Evolutionary conservation across 2,329 filamentous ascomycete genomes (phyloP).

Genomic region (Westerdykella aurantiaca): DNA sequence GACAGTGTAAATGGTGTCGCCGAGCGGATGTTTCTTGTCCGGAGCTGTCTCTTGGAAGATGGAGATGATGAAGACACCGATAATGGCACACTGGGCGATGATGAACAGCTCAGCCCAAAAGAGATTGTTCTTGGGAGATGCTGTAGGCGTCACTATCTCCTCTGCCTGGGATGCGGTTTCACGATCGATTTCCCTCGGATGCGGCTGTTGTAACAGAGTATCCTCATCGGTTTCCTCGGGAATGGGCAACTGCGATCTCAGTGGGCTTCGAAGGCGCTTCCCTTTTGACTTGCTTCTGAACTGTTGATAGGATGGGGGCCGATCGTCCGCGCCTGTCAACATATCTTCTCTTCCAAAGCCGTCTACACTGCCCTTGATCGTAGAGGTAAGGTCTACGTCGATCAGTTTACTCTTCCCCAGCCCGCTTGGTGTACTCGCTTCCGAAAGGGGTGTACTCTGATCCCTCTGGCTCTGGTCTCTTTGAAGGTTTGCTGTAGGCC

Average conservation of each 20-base stretch:
- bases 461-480: slow-evolving; percentile 36
- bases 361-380: slow-evolving; percentile 43
- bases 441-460: slow-evolving; percentile 38
- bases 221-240: slow-evolving; percentile 50
- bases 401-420: slow-evolving; percentile 67
- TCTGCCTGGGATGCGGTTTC: slow-evolving; percentile 51
- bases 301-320: slow-evolving; percentile 53
- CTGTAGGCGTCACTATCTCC: slow-evolving; percentile 46
- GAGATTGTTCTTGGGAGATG: slow-evolving; percentile 61
- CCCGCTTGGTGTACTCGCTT: slow-evolving; percentile 41
- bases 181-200: slow-evolving; percentile 38
- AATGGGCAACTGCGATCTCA: slow-evolving; percentile 36
- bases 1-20: slow-evolving; percentile 91
- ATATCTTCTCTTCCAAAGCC: slow-evolving; percentile 31
- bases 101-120: slow-evolving; percentile 91
- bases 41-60: slow-evolving; percentile 80
- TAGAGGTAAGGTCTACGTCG: slow-evolving; percentile 75
- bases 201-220: slow-evolving; percentile 40
- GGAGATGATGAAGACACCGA: slow-evolving; percentile 83
- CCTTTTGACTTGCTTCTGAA: slow-evolving; percentile 45
- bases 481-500: slow-evolving; percentile 30
- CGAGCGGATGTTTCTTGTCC: slow-evolving; percentile 62
- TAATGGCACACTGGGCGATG: slow-evolving; percentile 74
- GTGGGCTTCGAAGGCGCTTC: slow-evolving; percentile 39
- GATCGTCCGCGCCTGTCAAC: slow-evolving; percentile 43